phyloP scores from a whole-genome alignment of 331 rosid genomes.

The Rhamnella rubrinervis region DNA sequence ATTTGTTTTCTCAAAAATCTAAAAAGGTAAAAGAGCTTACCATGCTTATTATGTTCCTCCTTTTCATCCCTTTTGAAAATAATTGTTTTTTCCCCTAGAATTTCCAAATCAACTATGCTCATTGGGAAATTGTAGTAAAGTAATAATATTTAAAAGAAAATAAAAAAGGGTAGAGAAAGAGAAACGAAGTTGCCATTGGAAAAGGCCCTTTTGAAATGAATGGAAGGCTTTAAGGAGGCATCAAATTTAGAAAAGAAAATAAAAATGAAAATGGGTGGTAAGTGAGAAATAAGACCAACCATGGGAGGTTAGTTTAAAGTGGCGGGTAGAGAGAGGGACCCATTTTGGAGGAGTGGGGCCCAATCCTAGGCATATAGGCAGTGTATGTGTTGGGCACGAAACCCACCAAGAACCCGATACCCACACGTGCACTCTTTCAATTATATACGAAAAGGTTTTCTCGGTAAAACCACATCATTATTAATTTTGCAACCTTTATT shows the following conservation, averaged over 20 bases:
- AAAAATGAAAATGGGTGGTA: background rate
- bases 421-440: conserved; percentile 69
- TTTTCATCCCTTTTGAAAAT: background rate
- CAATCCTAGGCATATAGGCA: background rate
- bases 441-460: background rate
- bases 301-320: conserved; percentile 40
- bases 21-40: background rate
- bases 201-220: background rate
- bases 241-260: background rate
- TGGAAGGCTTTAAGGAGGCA: no score
- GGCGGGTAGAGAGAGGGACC: conserved; percentile 32
- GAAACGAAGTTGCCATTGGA: background rate
- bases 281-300: conserved; percentile 30
- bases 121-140: no score
- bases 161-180: no score
- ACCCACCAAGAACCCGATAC: conserved; percentile 34
- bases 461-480: background rate
- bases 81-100: conserved; percentile 1
- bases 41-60: background rate
- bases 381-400: conserved; percentile 43
- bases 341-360: conserved; percentile 26
- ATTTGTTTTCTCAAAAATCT: background rate
- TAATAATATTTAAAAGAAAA: no score
- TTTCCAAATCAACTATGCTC: background rate
- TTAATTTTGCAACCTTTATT: background rate